A percentile compares a stretch with the other conserved stretches of the same genome.
These are phyloP conservation scores for Rosa persica DNA, from an alignment of 306 rosid genomes.

Conservation along the genomic window DNA sequence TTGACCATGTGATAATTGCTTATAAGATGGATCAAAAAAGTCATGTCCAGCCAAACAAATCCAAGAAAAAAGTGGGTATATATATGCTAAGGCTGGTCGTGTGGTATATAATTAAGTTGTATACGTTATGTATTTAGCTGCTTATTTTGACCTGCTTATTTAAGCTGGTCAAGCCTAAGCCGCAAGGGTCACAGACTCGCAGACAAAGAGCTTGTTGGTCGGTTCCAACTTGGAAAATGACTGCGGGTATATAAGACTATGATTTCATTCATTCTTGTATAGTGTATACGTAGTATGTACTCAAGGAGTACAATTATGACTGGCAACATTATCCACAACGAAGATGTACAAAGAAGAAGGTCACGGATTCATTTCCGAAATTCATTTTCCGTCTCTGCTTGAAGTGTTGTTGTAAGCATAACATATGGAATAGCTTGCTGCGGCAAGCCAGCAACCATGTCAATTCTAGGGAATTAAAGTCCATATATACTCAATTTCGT, in stretches of 20 bases:
- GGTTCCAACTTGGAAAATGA: constrained; percentile 2
- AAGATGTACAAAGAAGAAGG: neutral
- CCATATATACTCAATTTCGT: neutral
- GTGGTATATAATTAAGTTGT: neutral
- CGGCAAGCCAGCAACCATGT: neutral
- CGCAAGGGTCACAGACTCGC: neutral
- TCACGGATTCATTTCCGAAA: neutral
- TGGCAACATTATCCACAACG: neutral
- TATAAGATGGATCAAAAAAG: neutral
- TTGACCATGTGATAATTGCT: constrained; percentile 1
- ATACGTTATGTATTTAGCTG: neutral
- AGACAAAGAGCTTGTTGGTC: constrained; percentile 7
- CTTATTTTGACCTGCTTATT: neutral
- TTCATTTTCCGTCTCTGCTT: neutral
- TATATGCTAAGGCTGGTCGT: neutral
- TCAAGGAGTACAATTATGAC: neutral
- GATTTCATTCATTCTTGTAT: neutral
- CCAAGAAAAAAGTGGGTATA: neutral
- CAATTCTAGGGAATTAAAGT: neutral
- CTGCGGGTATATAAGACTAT: neutral
- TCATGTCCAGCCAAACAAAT: neutral
- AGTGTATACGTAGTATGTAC: neutral
- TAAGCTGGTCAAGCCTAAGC: neutral
- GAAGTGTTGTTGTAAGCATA: neutral
- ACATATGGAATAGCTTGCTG: neutral